These are phyloP conservation scores for Epichloe typhina DNA, from an alignment of 2,329 filamentous ascomycete species.

Conservation along the genomic window DNA sequence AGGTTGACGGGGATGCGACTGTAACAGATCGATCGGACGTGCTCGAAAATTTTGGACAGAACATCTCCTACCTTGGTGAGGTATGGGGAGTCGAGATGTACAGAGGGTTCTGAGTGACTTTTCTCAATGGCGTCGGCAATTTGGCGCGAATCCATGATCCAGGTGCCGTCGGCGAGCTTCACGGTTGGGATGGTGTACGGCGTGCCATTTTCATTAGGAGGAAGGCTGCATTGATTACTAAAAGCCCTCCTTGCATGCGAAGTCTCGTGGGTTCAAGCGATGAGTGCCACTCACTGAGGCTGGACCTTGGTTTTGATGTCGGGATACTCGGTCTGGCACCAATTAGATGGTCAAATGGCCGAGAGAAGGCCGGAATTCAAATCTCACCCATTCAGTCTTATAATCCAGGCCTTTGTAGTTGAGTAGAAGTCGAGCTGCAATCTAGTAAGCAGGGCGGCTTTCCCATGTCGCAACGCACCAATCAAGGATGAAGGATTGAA, in stretches of 20 bases:
- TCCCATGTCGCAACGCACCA: too few species aligned
- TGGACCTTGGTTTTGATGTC: conserved; percentile 39
- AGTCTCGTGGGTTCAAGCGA: not conserved
- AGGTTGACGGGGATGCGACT: conserved; percentile 35
- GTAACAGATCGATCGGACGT: conserved; percentile 29
- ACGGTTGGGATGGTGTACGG: conserved; percentile 33
- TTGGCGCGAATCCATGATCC: conserved; percentile 48
- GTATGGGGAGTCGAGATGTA: conserved; percentile 43
- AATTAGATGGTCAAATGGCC: conserved; percentile 42
- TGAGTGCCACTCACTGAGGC: conserved; percentile 30
- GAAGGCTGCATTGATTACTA: not conserved
- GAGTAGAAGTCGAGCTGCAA: conserved; percentile 45
- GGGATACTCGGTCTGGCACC: conserved; percentile 1
- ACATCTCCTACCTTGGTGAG: conserved; percentile 30
- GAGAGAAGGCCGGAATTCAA: not conserved
- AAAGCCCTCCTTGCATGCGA: not conserved
- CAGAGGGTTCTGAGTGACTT: conserved; percentile 40
- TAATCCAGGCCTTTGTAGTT: conserved; percentile 55
- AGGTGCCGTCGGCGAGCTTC: conserved; percentile 39
- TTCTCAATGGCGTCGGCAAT: conserved; percentile 49
- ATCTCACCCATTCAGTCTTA: conserved; percentile 46
- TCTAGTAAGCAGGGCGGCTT: not conserved
- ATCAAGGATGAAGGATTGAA: not conserved
- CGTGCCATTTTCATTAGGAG: conserved; percentile 3
- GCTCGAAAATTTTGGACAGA: conserved; percentile 17